Conservation (phyloP, 2,329 filamentous ascomycete species). For the Periconia sp. region DNA sequence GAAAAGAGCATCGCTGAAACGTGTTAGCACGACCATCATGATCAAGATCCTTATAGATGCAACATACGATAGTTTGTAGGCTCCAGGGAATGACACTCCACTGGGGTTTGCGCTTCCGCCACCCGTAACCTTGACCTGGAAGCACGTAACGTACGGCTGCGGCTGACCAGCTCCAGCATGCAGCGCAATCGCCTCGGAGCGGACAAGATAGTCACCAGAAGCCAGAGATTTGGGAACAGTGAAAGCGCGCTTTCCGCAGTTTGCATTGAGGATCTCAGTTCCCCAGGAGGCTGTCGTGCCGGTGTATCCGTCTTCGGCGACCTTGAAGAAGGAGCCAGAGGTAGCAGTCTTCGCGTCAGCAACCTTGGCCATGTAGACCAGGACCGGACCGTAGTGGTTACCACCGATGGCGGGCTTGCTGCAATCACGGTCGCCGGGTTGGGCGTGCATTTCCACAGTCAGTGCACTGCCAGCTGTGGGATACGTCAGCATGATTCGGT, state of each 20-base stretch:
- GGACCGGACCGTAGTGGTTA: constrained; percentile 46
- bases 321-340: constrained; percentile 44
- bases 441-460: constrained; percentile 47
- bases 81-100: constrained; percentile 44
- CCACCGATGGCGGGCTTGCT: constrained; percentile 43
- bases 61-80: constrained; percentile 35
- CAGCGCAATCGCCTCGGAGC: constrained; percentile 41
- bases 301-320: constrained; percentile 44
- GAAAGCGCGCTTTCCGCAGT: constrained; percentile 45
- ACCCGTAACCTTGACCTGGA: constrained; percentile 46
- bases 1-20: constrained; percentile 36
- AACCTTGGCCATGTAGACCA: constrained; percentile 48
- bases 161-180: constrained; percentile 39
- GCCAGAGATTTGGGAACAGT: constrained; percentile 43
- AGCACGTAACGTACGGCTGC: constrained; percentile 45
- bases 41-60: background rate
- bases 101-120: constrained; percentile 39
- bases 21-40: constrained; percentile 2
- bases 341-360: constrained; percentile 39
- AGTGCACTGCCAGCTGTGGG: constrained; percentile 36
- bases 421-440: constrained; percentile 40
- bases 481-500: background rate
- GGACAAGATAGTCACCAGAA: constrained; percentile 40
- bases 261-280: constrained; percentile 47
- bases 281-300: constrained; percentile 44